These are phyloP conservation scores for Colletotrichum sansevieriae DNA, from an alignment of 2,329 filamentous ascomycete genomes.

Conservation along the genomic window DNA sequence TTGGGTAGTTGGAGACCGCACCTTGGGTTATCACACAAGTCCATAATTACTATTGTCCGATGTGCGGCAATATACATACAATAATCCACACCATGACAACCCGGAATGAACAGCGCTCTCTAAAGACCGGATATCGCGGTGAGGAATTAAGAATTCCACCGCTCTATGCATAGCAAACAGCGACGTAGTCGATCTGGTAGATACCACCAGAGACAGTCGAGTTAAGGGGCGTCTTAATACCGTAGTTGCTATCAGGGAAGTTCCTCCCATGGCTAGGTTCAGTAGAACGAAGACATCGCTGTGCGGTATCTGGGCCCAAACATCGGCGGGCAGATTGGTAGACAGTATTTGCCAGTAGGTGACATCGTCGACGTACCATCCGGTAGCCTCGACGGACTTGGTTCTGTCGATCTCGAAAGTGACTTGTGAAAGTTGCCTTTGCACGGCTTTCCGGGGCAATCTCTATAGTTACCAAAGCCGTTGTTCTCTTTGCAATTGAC, in stretches of 20 bases:
- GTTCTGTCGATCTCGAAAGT: conserved; percentile 51
- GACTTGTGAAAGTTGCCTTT: too few species aligned
- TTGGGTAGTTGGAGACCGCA: too few species aligned
- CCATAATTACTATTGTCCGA: too few species aligned
- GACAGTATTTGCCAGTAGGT: conserved; percentile 2
- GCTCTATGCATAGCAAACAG: conserved; percentile 45
- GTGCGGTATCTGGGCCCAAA: conserved; percentile 49
- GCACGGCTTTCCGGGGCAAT: too few species aligned
- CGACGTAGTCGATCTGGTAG: conserved; percentile 55
- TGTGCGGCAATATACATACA: too few species aligned
- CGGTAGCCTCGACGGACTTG: conserved; percentile 47
- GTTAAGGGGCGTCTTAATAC: conserved; percentile 49
- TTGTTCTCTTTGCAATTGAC: too few species aligned
- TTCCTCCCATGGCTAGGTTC: conserved; percentile 55
- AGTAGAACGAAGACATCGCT: conserved; percentile 51
- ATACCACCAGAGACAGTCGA: conserved; percentile 49
- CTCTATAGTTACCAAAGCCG: too few species aligned
- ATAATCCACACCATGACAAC: too few species aligned
- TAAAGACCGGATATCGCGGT: too few species aligned
- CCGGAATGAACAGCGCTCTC: too few species aligned
- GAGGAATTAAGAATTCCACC: too few species aligned
- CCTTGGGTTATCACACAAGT: too few species aligned
- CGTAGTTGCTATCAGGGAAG: conserved; percentile 51
- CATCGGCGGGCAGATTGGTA: neutral
- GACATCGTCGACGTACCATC: conserved; percentile 52